Percentiles rank a stretch among this genome's conserved stretches.
These are phyloP conservation scores for Hanseniaspora pseudoguilliermondii DNA, from an alignment of 805 yeast species.

Conservation along the genomic window DNA sequence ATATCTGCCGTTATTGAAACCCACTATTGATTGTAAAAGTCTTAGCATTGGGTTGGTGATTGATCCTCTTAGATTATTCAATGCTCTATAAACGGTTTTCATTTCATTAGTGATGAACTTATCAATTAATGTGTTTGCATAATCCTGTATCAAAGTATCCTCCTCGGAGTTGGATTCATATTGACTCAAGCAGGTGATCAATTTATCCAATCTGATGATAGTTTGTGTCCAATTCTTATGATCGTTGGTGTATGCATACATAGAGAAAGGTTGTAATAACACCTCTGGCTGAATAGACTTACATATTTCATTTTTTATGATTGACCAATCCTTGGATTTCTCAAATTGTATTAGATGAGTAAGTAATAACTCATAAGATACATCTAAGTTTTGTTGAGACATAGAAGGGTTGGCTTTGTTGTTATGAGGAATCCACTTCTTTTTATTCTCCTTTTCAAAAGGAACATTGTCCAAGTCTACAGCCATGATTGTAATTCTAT, in stretches of 20 bases:
- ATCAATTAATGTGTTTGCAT: constrained; percentile 25
- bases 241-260: constrained; percentile 37
- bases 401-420: constrained; percentile 8
- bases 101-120: constrained; percentile 43
- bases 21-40: constrained; percentile 40
- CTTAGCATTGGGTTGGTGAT: constrained; percentile 50
- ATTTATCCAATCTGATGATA: constrained; percentile 32
- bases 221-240: constrained; percentile 37
- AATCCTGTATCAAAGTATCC: constrained; percentile 5
- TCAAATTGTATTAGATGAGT: constrained; percentile 18
- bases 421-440: constrained; percentile 9
- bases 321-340: constrained; percentile 17
- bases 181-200: constrained; percentile 18
- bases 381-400: constrained; percentile 21
- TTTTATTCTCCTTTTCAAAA: constrained; percentile 9
- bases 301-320: constrained; percentile 23
- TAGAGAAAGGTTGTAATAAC: constrained; percentile 36
- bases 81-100: constrained; percentile 55
- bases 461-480: constrained; percentile 7
- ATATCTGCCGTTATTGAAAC: constrained; percentile 37
- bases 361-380: constrained; percentile 22
- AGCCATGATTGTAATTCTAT: not conserved
- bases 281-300: constrained; percentile 29
- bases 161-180: constrained; percentile 16
- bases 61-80: constrained; percentile 45